These are phyloP conservation scores for Aspergillus mulundensis DNA, from an alignment of 495 filamentous ascomycete genomes.

Conservation along the genomic window DNA sequence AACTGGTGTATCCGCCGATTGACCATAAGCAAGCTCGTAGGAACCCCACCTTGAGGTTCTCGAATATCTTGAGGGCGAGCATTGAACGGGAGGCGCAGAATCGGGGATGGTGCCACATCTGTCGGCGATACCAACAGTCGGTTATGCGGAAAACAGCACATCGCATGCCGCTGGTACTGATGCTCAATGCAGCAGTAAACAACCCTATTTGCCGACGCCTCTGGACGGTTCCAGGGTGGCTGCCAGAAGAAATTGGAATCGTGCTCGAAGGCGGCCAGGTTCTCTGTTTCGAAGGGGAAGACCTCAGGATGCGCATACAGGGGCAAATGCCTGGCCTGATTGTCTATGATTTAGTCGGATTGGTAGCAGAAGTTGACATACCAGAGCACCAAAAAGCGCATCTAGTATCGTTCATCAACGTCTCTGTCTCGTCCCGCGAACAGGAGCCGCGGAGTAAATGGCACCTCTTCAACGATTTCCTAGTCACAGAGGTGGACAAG, in stretches of 20 bases:
- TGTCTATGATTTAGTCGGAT: conserved; percentile 87
- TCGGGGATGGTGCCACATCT: conserved; percentile 86
- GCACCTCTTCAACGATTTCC: conserved; percentile 97
- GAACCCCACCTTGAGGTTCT: conserved; percentile 61
- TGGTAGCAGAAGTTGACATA: conserved; percentile 84
- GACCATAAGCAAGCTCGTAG: conserved; percentile 48
- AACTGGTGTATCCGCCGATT: conserved; percentile 72
- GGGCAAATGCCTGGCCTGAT: conserved; percentile 64
- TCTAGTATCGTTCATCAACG: conserved; percentile 86
- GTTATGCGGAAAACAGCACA: conserved; percentile 74
- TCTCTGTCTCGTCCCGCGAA: conserved; percentile 63
- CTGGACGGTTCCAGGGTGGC: conserved; percentile 84
- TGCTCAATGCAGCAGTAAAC: conserved; percentile 75
- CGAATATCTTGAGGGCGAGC: conserved; percentile 77
- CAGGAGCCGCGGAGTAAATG: conserved; percentile 60
- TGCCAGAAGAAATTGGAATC: conserved; percentile 89
- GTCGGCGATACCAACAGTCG: conserved; percentile 79
- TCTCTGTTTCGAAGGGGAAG: conserved; percentile 86
- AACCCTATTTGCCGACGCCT: conserved; percentile 67
- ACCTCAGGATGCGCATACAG: conserved; percentile 52
- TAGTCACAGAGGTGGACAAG: conserved; percentile 71
- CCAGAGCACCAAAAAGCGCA: conserved; percentile 81
- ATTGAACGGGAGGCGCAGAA: conserved; percentile 78
- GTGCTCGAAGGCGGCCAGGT: conserved; percentile 77
- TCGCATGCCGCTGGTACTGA: conserved; percentile 72